Conservation (phyloP, 805 yeast species). For the Starmerella etchellsii region DNA sequence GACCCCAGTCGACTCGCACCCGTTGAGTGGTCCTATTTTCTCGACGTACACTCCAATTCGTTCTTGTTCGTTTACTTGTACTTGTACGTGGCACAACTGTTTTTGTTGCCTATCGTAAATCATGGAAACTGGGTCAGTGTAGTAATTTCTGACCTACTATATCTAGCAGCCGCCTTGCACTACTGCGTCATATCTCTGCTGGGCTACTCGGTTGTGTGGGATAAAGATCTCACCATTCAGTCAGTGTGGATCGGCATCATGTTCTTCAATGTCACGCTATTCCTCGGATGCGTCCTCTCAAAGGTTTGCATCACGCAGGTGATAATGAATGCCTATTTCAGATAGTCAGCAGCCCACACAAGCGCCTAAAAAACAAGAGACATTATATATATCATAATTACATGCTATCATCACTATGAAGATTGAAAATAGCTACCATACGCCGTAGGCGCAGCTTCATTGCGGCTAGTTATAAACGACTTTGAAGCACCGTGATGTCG, state of each 20-base stretch:
- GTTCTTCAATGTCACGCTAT: conserved; percentile 33
- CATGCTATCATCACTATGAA: too few species aligned
- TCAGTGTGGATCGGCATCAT: neutral
- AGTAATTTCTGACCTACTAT: conserved; percentile 65
- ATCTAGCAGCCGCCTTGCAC: conserved; percentile 58
- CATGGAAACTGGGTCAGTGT: conserved; percentile 53
- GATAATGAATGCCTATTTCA: conserved; percentile 39
- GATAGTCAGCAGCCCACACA: too few species aligned
- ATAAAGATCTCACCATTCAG: neutral
- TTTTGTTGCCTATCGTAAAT: conserved; percentile 53
- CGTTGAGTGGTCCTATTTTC: conserved; percentile 88
- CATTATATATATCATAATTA: too few species aligned
- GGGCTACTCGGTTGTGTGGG: conserved; percentile 53
- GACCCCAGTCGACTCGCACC: conserved; percentile 3
- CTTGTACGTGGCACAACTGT: conserved; percentile 60
- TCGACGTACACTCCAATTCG: conserved; percentile 89
- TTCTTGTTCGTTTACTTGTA: conserved; percentile 62
- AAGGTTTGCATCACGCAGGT: conserved; percentile 63
- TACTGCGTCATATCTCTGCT: conserved; percentile 72
- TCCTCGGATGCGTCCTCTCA: conserved; percentile 43
- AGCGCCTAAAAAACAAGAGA: too few species aligned
- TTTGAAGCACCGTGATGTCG: too few species aligned
- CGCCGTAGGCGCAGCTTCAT: too few species aligned
- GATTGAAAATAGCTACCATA: too few species aligned
- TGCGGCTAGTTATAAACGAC: too few species aligned